A percentile compares a stretch with the other conserved stretches of the same genome.
phyloP scores from a whole-genome alignment of 108 stramenopile genomes.

The Nitzschia sp. region DNA sequence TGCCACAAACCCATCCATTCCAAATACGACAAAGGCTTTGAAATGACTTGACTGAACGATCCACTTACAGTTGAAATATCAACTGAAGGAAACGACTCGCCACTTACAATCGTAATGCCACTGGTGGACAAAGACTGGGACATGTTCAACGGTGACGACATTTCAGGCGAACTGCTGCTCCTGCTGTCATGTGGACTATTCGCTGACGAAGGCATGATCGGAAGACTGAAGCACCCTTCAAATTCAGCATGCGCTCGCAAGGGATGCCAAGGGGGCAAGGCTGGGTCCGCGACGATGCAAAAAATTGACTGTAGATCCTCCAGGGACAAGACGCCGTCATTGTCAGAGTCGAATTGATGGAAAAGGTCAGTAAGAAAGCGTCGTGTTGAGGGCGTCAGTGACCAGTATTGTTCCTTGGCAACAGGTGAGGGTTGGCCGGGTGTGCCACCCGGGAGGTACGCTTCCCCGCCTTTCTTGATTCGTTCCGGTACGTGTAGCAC shows the following conservation, averaged over 20 bases:
- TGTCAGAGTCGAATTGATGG: constrained; percentile 72
- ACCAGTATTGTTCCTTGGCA: constrained; percentile 36
- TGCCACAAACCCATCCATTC: constrained; percentile 88
- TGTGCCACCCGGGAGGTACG: not conserved
- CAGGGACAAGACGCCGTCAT: constrained; percentile 61
- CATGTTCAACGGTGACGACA: constrained; percentile 29
- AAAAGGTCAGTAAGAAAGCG: constrained; percentile 66
- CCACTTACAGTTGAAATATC: constrained; percentile 44
- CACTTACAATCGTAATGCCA: constrained; percentile 76
- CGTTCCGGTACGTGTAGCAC: constrained; percentile 57
- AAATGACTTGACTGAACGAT: constrained; percentile 9
- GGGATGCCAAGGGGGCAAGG: constrained; percentile 79
- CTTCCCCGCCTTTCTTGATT: constrained; percentile 19
- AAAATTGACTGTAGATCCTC: constrained; percentile 60
- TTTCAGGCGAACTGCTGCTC: not conserved
- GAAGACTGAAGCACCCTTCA: constrained; percentile 60
- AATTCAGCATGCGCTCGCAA: constrained; percentile 54
- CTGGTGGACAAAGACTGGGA: constrained; percentile 65
- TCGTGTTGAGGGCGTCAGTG: constrained; percentile 45
- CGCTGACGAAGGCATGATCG: constrained; percentile 38
- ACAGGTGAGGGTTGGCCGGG: not conserved
- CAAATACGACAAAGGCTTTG: constrained; percentile 60
- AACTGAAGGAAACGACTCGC: constrained; percentile 60
- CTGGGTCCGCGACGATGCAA: constrained; percentile 58
- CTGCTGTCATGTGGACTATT: constrained; percentile 33